Percentiles rank a stretch among this genome's conserved stretches.
These are phyloP conservation scores for Kodamaea kakaduensis DNA, from an alignment of 805 yeast genomes.

Conservation along the genomic window DNA sequence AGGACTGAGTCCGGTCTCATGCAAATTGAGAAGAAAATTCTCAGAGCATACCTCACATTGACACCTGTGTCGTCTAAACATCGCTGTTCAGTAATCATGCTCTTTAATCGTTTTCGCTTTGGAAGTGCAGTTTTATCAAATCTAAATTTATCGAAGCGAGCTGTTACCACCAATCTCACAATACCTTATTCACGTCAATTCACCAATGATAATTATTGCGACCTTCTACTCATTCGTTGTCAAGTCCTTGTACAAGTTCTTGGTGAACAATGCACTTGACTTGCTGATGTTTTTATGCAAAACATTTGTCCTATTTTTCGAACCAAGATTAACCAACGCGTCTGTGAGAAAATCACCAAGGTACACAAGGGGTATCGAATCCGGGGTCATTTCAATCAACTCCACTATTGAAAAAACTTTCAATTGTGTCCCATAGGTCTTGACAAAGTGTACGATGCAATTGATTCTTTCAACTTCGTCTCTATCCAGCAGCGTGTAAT, in stretches of 20 bases:
- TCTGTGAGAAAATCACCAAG: conserved; percentile 24
- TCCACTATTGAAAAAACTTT: conserved; percentile 21
- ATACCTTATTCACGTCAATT: too few relatives aligned
- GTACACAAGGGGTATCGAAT: conserved; percentile 26
- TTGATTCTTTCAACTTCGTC: conserved; percentile 7
- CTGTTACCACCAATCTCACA: too few relatives aligned
- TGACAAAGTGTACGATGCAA: conserved; percentile 26
- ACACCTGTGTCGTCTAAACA: too few relatives aligned
- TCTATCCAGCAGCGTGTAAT: neutral
- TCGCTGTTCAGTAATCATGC: too few relatives aligned
- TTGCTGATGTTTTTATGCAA: conserved; percentile 27
- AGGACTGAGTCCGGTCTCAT: too few relatives aligned
- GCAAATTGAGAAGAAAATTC: too few relatives aligned
- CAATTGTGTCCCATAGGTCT: conserved; percentile 17
- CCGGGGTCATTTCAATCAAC: conserved; percentile 28
- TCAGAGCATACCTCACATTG: too few relatives aligned
- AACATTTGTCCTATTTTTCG: conserved; percentile 14
- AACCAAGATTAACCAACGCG: conserved; percentile 19
- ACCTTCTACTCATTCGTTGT: conserved; percentile 4
- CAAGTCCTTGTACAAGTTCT: conserved; percentile 20
- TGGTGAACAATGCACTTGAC: conserved; percentile 23
- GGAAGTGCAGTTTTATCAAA: too few relatives aligned
- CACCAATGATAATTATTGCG: too few relatives aligned
- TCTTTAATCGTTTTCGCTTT: too few relatives aligned
- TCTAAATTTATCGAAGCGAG: too few relatives aligned